These are phyloP conservation scores for Suillus variegatus DNA, from an alignment of 768 basidiomycete species.

Conservation along the genomic window DNA sequence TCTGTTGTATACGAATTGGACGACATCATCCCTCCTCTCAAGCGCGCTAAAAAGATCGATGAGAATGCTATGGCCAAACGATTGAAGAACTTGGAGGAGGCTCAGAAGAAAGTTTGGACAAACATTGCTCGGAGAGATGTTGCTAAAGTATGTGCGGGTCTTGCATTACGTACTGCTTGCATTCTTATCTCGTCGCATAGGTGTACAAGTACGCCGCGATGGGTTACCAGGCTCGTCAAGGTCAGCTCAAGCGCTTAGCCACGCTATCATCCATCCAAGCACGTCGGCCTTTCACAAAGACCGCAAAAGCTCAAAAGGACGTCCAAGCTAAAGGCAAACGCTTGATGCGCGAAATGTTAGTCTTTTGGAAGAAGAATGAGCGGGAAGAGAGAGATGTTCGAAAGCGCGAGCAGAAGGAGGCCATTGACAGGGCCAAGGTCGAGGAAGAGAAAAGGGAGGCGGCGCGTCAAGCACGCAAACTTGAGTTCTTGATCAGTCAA, in stretches of 20 bases:
- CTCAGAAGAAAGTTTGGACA: conserved; percentile 88
- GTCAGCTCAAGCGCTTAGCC: conserved; percentile 76
- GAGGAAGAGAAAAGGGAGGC: conserved; percentile 95
- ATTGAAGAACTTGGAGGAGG: conserved; percentile 75
- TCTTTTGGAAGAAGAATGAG: conserved; percentile 98
- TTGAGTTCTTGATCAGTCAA: conserved; percentile 98
- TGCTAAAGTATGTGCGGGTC: conserved; percentile 58
- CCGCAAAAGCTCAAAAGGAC: conserved; percentile 80
- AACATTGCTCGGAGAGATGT: conserved; percentile 85
- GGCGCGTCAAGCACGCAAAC: conserved; percentile 90
- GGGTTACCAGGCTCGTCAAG: conserved; percentile 65
- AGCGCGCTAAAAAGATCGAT: conserved; percentile 76
- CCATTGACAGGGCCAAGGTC: conserved; percentile 79
- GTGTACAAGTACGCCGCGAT: conserved; percentile 77
- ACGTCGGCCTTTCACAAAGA: conserved; percentile 70
- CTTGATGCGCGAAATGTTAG: conserved; percentile 93
- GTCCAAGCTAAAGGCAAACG: conserved; percentile 83
- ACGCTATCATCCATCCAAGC: conserved; percentile 76
- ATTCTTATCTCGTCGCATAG: conserved; percentile 37
- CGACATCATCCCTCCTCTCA: conserved; percentile 68
- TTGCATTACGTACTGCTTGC: background rate
- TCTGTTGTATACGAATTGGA: conserved; percentile 74
- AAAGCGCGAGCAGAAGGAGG: conserved; percentile 94
- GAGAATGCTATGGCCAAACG: conserved; percentile 72
- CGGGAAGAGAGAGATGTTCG: conserved; percentile 93